A percentile compares a stretch with the other conserved stretches of the same genome.
These are phyloP conservation scores for Agapanthus africanus DNA, from an alignment of 106 monocot genomes.

Conservation along the genomic window DNA sequence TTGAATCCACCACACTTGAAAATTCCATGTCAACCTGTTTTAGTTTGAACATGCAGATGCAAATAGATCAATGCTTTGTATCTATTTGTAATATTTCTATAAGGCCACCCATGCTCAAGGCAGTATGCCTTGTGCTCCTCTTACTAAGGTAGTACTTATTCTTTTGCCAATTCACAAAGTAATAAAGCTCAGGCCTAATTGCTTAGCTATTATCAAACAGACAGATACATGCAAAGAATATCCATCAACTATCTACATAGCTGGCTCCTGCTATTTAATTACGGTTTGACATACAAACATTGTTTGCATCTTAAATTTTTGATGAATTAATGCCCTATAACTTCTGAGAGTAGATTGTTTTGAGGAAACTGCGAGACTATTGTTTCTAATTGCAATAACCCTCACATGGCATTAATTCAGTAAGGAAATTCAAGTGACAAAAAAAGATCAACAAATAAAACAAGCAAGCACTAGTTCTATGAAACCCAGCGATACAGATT, in stretches of 20 bases:
- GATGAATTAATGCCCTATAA: neutral
- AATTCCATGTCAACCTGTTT: neutral
- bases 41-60: neutral
- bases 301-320: neutral
- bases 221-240: neutral
- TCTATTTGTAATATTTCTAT: neutral
- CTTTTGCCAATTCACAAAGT: neutral
- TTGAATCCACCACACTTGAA: neutral
- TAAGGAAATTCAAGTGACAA: too few species aligned
- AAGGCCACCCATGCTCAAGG: neutral
- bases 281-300: neutral
- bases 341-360: neutral
- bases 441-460: neutral
- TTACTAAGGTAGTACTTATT: neutral
- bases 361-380: neutral
- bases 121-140: neutral
- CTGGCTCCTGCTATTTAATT: neutral
- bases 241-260: neutral
- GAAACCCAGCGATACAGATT: slow-evolving; percentile 41
- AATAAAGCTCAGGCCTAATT: neutral
- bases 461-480: slow-evolving; percentile 3
- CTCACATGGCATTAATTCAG: neutral
- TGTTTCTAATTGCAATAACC: neutral
- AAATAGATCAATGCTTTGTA: neutral
- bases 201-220: neutral